Conservation (phyloP, 2,329 filamentous ascomycete species). For the Penicillium aurantiogriseum region DNA sequence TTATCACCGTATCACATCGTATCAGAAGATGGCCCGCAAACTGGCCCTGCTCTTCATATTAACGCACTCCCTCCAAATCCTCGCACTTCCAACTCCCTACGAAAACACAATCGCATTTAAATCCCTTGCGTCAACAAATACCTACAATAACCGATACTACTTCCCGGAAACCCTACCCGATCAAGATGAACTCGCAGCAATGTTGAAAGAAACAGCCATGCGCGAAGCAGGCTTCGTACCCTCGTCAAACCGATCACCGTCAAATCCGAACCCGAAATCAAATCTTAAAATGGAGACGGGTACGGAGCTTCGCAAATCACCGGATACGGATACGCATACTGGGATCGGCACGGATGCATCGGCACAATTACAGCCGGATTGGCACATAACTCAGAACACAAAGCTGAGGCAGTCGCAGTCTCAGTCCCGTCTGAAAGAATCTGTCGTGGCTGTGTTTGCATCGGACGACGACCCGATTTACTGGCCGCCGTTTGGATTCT, state of each 20-base stretch:
- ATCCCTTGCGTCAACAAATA: neutral
- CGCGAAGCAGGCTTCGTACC: slow-evolving; percentile 16
- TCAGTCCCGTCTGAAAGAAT: neutral
- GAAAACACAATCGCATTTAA: neutral
- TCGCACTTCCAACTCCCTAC: neutral
- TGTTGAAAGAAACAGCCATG: slow-evolving; percentile 7
- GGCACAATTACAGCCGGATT: slow-evolving; percentile 1
- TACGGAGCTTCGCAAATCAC: slow-evolving; percentile 7
- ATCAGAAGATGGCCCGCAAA: neutral
- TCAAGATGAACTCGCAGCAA: slow-evolving; percentile 11
- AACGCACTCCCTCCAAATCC: neutral
- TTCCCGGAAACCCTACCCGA: slow-evolving; percentile 20
- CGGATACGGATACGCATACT: slow-evolving; percentile 9
- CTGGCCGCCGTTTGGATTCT: slow-evolving; percentile 6
- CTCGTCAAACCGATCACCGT: neutral
- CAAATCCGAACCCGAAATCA: neutral
- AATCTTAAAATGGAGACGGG: neutral
- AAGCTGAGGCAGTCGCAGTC: neutral
- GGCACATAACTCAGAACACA: neutral
- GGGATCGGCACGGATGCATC: slow-evolving; percentile 16
- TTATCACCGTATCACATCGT: neutral
- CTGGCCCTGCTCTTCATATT: neutral
- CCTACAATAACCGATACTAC: slow-evolving; percentile 13
- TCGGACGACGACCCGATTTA: neutral
- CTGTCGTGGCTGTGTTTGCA: neutral